Conservation (phyloP, 2,329 filamentous ascomycete species). For the Davidsoniella eucalypti region DNA sequence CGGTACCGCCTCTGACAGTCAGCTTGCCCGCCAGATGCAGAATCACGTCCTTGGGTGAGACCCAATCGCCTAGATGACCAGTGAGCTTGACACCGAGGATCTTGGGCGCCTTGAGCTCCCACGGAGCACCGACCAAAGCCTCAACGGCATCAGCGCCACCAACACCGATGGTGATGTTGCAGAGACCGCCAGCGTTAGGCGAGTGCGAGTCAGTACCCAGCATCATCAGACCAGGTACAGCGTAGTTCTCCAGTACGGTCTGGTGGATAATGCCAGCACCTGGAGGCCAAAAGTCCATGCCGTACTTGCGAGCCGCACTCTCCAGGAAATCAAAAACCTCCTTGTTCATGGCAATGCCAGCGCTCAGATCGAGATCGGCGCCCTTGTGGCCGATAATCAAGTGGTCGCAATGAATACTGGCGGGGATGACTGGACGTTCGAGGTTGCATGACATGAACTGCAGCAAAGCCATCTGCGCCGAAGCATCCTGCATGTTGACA, state of each 20-base stretch:
- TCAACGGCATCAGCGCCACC: slow-evolving; percentile 95
- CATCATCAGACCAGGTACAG: slow-evolving; percentile 96
- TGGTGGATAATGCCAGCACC: slow-evolving; percentile 95
- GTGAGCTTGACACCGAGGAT: slow-evolving; percentile 72
- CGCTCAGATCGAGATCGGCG: slow-evolving; percentile 67
- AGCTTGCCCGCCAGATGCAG: slow-evolving; percentile 74
- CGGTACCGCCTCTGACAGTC: slow-evolving; percentile 86
- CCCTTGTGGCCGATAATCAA: slow-evolving; percentile 93
- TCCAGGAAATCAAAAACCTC: slow-evolving; percentile 97
- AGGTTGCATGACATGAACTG: slow-evolving; percentile 98
- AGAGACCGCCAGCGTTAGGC: slow-evolving; percentile 88
- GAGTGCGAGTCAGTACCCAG: slow-evolving; percentile 95
- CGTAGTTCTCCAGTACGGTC: slow-evolving; percentile 94
- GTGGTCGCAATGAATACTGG: slow-evolving; percentile 97
- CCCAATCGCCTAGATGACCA: slow-evolving; percentile 77
- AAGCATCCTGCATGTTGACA: slow-evolving; percentile 98
- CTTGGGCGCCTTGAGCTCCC: slow-evolving; percentile 92
- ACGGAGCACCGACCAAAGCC: slow-evolving; percentile 86
- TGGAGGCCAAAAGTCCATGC: slow-evolving; percentile 90
- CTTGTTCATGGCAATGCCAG: slow-evolving; percentile 79
- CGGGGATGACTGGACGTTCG: slow-evolving; percentile 76
- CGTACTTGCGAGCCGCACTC: slow-evolving; percentile 77
- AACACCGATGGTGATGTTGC: slow-evolving; percentile 89
- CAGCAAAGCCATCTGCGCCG: slow-evolving; percentile 91
- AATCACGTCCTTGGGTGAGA: slow-evolving; percentile 90